A percentile compares a stretch with the other conserved stretches of the same genome.
Conservation (phyloP, 371 early-diverging fungal species). For the Mucor saturninus region DNA sequence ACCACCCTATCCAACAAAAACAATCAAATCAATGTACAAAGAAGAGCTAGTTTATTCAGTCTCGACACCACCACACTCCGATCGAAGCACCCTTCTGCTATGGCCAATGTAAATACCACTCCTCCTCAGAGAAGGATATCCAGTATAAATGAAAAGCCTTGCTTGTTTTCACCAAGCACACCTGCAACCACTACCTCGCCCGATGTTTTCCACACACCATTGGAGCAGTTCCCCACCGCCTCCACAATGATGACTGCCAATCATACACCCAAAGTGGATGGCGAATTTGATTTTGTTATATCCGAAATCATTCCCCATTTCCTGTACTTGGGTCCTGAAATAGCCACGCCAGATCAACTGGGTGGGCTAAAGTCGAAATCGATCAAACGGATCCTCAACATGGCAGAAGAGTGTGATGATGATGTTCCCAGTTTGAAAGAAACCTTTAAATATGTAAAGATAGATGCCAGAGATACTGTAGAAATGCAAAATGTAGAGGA, state of each 20-base stretch:
- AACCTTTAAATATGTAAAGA: constrained; percentile 51
- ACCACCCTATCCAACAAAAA: constrained; percentile 33
- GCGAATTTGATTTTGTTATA: constrained; percentile 51
- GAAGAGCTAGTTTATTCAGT: constrained; percentile 49
- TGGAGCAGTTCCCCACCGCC: constrained; percentile 3
- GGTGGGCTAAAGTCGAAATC: constrained; percentile 41
- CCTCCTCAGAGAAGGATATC: too few species aligned
- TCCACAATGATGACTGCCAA: background rate
- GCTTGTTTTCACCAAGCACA: background rate
- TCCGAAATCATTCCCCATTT: constrained; percentile 64
- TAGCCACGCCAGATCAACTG: constrained; percentile 48
- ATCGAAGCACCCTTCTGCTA: background rate
- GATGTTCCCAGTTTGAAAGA: constrained; percentile 54
- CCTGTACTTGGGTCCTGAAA: constrained; percentile 67
- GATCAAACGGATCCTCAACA: constrained; percentile 60
- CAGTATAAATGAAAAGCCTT: constrained; percentile 33
- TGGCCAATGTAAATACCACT: background rate
- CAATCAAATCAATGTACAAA: constrained; percentile 21
- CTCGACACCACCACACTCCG: constrained; percentile 42
- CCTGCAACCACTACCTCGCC: background rate
- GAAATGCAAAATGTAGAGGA: constrained; percentile 62
- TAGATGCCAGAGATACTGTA: constrained; percentile 65
- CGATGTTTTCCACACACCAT: constrained; percentile 16
- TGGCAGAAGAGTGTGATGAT: constrained; percentile 73
- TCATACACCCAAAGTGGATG: constrained; percentile 31